These are phyloP conservation scores for Gnomoniopsis sp. DNA, from an alignment of 2,329 filamentous ascomycete species.

Conservation along the genomic window DNA sequence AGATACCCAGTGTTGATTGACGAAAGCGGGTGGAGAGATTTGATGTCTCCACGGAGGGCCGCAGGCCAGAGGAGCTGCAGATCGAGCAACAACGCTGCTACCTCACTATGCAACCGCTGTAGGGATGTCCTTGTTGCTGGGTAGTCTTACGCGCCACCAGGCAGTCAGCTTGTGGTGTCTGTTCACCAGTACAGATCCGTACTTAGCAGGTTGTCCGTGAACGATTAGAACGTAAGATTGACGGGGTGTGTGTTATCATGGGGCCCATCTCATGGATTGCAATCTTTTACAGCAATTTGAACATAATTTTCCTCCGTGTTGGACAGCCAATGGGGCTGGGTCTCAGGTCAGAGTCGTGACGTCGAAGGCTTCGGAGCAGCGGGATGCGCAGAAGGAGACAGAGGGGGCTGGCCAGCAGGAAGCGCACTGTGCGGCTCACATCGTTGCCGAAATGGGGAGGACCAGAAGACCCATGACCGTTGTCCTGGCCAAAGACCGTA, in stretches of 20 bases:
- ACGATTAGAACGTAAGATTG: neutral
- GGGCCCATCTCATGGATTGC: neutral
- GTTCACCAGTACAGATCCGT: neutral
- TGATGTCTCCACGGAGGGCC: neutral
- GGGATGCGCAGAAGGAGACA: neutral
- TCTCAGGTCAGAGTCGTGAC: constrained; percentile 14
- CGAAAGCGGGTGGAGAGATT: neutral
- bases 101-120: constrained; percentile 5
- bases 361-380: constrained; percentile 15
- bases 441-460: neutral
- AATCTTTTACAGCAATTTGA: neutral
- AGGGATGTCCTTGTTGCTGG: constrained; percentile 11
- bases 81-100: constrained; percentile 9
- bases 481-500: neutral
- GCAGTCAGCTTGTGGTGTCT: neutral
- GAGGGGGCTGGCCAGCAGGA: neutral
- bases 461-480: neutral
- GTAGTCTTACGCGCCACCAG: neutral
- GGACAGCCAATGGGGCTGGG: constrained; percentile 12
- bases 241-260: neutral
- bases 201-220: neutral
- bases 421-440: constrained; percentile 8
- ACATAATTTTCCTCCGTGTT: neutral
- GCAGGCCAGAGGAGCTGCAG: neutral
- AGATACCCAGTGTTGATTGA: neutral